Evolutionary conservation across 805 yeast species (phyloP).

Genomic region (Candida railenensis): DNA sequence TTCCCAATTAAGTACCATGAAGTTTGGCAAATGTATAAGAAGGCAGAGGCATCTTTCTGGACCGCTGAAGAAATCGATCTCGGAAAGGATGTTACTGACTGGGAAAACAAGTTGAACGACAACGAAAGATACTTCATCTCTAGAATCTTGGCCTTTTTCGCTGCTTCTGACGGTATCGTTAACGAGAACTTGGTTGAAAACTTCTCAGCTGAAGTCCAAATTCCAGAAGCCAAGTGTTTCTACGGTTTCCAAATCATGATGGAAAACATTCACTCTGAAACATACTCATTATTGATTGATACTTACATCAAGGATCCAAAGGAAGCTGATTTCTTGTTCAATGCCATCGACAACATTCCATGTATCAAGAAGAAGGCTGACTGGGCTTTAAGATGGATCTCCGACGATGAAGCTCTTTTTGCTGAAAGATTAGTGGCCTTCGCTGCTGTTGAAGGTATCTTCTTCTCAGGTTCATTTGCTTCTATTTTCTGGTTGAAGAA

Average conservation of each 20-base stretch:
- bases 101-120: constrained; percentile 86
- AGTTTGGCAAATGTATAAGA: constrained; percentile 98
- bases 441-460: constrained; percentile 98
- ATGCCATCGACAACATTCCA: constrained; percentile 95
- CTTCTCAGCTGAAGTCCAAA: constrained; percentile 94
- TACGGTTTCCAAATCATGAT: constrained; percentile 99
- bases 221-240: constrained; percentile 97
- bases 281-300: constrained; percentile 91
- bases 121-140: constrained; percentile 93
- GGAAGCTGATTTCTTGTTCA: constrained; percentile 86
- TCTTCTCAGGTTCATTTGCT: constrained; percentile 97
- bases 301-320: constrained; percentile 94
- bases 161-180: constrained; percentile 98
- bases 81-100: constrained; percentile 86
- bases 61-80: constrained; percentile 98
- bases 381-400: constrained; percentile 98
- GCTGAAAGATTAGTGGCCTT: constrained; percentile 97
- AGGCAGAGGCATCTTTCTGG: constrained; percentile 99
- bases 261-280: constrained; percentile 98
- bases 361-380: constrained; percentile 96
- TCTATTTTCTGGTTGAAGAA: constrained; percentile 98
- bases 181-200: constrained; percentile 97
- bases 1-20: constrained; percentile 97
- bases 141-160: constrained; percentile 93
- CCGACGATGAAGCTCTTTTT: constrained; percentile 81